Conservation (phyloP, 352 stramenopile species). For the Phytophthora rubi region DNA sequence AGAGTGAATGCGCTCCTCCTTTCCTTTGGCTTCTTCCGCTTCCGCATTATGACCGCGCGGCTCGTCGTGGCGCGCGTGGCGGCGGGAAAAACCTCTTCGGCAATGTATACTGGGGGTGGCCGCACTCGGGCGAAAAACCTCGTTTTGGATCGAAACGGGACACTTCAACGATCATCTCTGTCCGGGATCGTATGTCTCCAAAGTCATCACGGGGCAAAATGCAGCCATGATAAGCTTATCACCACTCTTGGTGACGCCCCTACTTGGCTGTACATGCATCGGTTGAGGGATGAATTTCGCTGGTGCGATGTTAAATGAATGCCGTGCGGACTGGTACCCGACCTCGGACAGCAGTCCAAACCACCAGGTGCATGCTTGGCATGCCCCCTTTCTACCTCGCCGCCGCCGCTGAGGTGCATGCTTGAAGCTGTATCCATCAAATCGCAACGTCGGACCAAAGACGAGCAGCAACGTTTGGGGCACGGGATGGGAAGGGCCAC, state of each 20-base stretch:
- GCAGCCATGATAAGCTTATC: background rate
- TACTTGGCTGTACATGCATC: background rate
- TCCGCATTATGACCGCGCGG: slow-evolving; percentile 35
- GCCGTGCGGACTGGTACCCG: slow-evolving; percentile 4
- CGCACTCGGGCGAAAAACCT: slow-evolving; percentile 21
- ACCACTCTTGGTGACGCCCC: background rate
- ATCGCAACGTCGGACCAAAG: slow-evolving; percentile 43
- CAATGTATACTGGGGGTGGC: slow-evolving; percentile 11
- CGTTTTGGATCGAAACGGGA: slow-evolving; percentile 23
- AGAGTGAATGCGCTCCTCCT: slow-evolving; percentile 41
- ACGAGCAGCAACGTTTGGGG: slow-evolving; percentile 19
- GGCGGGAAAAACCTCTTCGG: slow-evolving; percentile 19
- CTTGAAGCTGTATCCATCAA: slow-evolving; percentile 39
- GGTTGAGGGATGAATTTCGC: background rate
- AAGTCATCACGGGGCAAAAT: slow-evolving; percentile 2
- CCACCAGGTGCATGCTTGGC: slow-evolving; percentile 21
- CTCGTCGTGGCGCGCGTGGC: slow-evolving; percentile 11
- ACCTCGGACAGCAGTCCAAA: background rate
- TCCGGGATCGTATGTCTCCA: slow-evolving; percentile 20
- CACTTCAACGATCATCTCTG: slow-evolving; percentile 15
- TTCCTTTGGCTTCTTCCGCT: slow-evolving; percentile 39
- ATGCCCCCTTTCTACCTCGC: slow-evolving; percentile 37
- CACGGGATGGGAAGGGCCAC: slow-evolving; percentile 34
- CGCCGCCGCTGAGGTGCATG: background rate
- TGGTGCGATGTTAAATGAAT: slow-evolving; percentile 26